phyloP scores from a whole-genome alignment of 148 eudicot genomes.

The Arbutus unedo region DNA sequence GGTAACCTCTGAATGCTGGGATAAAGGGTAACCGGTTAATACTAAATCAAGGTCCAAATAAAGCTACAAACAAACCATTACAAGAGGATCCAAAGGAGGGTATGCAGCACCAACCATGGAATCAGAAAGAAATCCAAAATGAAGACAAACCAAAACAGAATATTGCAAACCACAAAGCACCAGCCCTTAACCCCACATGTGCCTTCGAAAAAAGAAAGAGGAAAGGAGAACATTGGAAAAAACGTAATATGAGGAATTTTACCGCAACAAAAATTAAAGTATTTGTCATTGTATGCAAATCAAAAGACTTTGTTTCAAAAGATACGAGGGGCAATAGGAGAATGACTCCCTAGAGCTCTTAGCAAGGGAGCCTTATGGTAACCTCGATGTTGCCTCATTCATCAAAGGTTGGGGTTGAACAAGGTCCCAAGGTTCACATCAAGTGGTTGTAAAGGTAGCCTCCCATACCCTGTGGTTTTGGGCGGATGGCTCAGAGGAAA shows the following conservation, averaged over 20 bases:
- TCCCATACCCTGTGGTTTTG: neutral
- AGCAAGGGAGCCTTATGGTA: neutral
- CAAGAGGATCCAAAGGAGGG: neutral
- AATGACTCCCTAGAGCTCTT: neutral
- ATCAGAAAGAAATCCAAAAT: slow-evolving; percentile 8
- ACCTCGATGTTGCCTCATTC: neutral
- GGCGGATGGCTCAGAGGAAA: neutral
- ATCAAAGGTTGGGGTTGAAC: neutral
- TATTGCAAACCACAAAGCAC: neutral
- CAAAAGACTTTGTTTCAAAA: neutral
- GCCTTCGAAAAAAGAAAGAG: neutral
- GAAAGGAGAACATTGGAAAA: neutral
- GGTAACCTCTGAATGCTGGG: slow-evolving; percentile 56
- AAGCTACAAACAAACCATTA: slow-evolving; percentile 5
- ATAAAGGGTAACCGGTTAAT: slow-evolving; percentile 10
- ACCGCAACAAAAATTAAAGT: neutral
- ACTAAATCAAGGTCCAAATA: neutral
- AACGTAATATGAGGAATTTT: neutral
- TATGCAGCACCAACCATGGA: neutral
- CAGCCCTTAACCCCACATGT: neutral
- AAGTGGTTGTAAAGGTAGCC: neutral
- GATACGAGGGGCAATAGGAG: neutral
- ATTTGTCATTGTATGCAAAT: neutral
- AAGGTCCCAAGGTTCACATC: neutral
- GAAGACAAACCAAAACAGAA: neutral